These are phyloP conservation scores for Heterobasidion occidentale DNA, from an alignment of 1,284 basidiomycete species.

Conservation along the genomic window DNA sequence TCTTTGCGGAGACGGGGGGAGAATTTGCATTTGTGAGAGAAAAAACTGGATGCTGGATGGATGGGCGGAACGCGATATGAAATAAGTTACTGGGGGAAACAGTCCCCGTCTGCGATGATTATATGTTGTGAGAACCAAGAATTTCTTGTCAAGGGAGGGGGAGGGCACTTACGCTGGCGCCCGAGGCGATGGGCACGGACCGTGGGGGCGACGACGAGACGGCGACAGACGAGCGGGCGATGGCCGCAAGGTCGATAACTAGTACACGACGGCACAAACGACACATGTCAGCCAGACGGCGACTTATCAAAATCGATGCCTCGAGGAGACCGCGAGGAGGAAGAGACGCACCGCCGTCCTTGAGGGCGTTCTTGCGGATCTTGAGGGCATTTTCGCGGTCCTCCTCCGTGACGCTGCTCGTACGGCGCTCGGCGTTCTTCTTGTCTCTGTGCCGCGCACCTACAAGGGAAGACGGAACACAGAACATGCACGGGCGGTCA, in stretches of 20 bases:
- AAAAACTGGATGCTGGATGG: not conserved
- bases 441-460: constrained; percentile 5
- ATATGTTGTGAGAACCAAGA: not conserved
- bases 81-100: constrained; percentile 1
- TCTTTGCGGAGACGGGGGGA: too few relatives aligned
- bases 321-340: not conserved
- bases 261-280: not conserved
- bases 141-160: not conserved
- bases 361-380: constrained; percentile 62
- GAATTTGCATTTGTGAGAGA: too few relatives aligned
- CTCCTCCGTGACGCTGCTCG: constrained; percentile 47
- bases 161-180: constrained; percentile 27
- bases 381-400: constrained; percentile 57
- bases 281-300: not conserved
- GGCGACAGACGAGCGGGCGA: constrained; percentile 75
- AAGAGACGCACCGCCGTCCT: constrained; percentile 35
- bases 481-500: not conserved
- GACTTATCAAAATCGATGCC: too few relatives aligned
- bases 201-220: constrained; percentile 57
- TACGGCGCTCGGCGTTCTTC: constrained; percentile 14
- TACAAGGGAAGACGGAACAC: not conserved
- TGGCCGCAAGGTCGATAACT: constrained; percentile 66
- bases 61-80: not conserved
- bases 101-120: not conserved
- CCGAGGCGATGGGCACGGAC: constrained; percentile 24